Conservation (phyloP, 2,329 filamentous ascomycete species). For the Alternaria brassicicola region DNA sequence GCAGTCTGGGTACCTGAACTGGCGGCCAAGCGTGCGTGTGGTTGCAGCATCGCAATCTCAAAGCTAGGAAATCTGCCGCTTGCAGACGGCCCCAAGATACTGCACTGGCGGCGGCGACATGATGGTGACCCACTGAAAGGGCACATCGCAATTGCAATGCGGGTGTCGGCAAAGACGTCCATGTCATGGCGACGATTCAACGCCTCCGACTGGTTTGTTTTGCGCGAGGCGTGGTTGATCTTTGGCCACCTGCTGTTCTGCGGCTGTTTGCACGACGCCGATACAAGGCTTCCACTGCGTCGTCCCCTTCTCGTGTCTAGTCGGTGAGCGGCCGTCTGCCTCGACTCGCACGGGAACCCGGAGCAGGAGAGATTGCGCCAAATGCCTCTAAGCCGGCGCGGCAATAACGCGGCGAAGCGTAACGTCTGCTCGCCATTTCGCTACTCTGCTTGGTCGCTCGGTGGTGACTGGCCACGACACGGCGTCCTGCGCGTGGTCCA, state of each 20-base stretch:
- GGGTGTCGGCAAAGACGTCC: constrained; percentile 7
- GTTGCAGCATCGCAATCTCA: constrained; percentile 12
- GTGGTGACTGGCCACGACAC: constrained; percentile 1
- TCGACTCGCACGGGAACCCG: constrained; percentile 5
- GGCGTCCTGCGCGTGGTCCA: constrained; percentile 1
- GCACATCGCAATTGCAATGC: constrained; percentile 12
- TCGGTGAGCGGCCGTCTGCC: constrained; percentile 3
- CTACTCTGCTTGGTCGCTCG: constrained; percentile 5
- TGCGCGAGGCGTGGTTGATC: not conserved
- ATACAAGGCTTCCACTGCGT: not conserved
- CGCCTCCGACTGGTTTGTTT: not conserved
- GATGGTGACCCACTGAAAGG: constrained; percentile 4
- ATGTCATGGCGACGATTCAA: not conserved
- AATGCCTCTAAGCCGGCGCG: constrained; percentile 13
- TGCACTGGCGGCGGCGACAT: not conserved
- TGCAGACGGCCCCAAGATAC: not conserved
- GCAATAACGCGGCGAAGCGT: constrained; percentile 11
- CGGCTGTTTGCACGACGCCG: not conserved
- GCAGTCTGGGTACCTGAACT: constrained; percentile 1
- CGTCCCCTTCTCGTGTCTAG: not conserved
- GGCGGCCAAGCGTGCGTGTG: constrained; percentile 5
- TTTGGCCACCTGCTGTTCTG: not conserved
- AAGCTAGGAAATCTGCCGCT: not conserved
- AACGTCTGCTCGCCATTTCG: not conserved
- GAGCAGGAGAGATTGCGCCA: constrained; percentile 16